A percentile compares a stretch with the other conserved stretches of the same genome.
phyloP scores from a whole-genome alignment of 345 rosid species.

The Gynandropsis gynandra region DNA sequence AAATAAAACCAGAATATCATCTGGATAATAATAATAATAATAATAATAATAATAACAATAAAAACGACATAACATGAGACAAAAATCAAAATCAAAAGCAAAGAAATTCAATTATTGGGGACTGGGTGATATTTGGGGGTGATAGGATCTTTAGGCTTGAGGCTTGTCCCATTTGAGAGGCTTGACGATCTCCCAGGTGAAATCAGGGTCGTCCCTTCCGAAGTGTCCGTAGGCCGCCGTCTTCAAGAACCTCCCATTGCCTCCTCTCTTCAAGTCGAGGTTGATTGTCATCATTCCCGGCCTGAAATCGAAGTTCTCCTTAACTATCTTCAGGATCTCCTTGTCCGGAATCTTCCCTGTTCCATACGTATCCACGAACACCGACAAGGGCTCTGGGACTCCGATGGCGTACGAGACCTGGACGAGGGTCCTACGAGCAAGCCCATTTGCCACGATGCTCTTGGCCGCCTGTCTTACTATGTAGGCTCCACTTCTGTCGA shows the following conservation, averaged over 20 bases:
- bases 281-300: conserved; percentile 32
- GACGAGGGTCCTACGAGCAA: conserved; percentile 27
- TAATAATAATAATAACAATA: too few relatives aligned
- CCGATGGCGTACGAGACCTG: conserved; percentile 30
- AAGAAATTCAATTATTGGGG: too few relatives aligned
- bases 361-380: conserved; percentile 25
- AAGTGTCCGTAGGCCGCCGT: too few relatives aligned
- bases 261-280: too few relatives aligned
- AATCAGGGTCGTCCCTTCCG: conserved; percentile 33
- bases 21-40: too few relatives aligned
- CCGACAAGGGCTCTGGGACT: conserved; percentile 30
- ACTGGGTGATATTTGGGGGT: too few relatives aligned
- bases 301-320: conserved; percentile 26
- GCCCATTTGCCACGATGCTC: conserved; percentile 24
- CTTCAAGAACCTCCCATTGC: too few relatives aligned
- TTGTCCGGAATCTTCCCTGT: conserved; percentile 29
- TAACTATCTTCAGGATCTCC: conserved; percentile 29
- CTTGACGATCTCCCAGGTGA: conserved; percentile 32
- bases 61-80: too few relatives aligned
- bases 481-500: conserved; percentile 32
- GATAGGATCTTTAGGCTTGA: conserved; percentile 22
- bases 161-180: conserved; percentile 30
- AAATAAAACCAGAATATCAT: too few relatives aligned
- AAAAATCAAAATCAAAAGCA: too few relatives aligned
- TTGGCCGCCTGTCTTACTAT: conserved; percentile 29